Evolutionary conservation across 2,329 filamentous ascomycete species (phyloP).

Genomic region (Phialemoniopsis sp.): DNA sequence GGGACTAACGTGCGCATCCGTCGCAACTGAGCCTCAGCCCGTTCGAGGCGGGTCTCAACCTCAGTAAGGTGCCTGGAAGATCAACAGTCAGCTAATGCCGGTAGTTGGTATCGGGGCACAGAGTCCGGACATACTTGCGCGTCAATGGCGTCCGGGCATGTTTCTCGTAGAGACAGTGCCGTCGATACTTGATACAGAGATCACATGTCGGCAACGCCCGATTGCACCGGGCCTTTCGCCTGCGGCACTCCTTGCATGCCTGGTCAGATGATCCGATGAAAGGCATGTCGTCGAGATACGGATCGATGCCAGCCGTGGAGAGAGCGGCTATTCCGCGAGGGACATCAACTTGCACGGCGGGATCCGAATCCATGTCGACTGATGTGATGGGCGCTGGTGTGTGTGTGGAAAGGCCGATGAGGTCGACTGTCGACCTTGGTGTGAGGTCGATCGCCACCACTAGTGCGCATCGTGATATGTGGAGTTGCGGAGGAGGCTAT

Average conservation of each 20-base stretch:
- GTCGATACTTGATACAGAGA: constrained; percentile 34
- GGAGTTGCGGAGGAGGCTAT: too few relatives aligned
- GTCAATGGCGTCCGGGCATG: constrained; percentile 42
- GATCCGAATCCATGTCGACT: too few relatives aligned
- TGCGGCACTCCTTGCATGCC: constrained; percentile 33
- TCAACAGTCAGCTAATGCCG: not conserved
- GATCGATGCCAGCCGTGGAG: too few relatives aligned
- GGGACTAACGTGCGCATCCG: constrained; percentile 22
- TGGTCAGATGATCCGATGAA: constrained; percentile 17
- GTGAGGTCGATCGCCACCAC: too few relatives aligned
- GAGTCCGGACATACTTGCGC: constrained; percentile 26
- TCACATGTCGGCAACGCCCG: constrained; percentile 29
- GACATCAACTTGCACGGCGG: too few relatives aligned
- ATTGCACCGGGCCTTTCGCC: constrained; percentile 33
- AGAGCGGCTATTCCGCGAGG: too few relatives aligned
- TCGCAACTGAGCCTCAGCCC: constrained; percentile 22
- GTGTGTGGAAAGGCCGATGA: too few relatives aligned
- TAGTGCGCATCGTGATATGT: too few relatives aligned
- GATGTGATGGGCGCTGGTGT: too few relatives aligned
- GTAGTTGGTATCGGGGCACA: too few relatives aligned
- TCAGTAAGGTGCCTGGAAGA: constrained; percentile 31
- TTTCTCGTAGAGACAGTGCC: constrained; percentile 44
- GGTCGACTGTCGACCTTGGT: too few relatives aligned
- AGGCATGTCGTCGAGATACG: too few relatives aligned
- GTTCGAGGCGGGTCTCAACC: constrained; percentile 34